Base-by-base conservation (phyloP, 1,284 basidiomycete species). In the Cronartium quercuum region DNA sequence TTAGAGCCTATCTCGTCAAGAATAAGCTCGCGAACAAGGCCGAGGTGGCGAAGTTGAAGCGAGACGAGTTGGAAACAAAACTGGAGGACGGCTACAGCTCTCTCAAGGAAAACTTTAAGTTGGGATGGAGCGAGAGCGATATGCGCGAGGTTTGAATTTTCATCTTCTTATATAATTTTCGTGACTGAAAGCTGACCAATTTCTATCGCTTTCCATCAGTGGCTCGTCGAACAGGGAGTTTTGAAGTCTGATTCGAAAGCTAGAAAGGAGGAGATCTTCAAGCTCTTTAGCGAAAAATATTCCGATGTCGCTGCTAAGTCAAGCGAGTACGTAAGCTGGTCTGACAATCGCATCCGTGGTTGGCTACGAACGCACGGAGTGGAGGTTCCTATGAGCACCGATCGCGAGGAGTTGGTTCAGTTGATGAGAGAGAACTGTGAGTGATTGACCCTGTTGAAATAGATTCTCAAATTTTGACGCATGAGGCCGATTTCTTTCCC, bases 1-100 rank as follows among this genome's bases (percentile, higher is more conserved):
- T 88, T 12, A 78, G 77, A 62, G 77, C 78, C 0, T 81, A 77
- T 74, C 74, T 78, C 40, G 76, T 80, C 44, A 78, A 81, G 77
- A 77, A 81, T 10, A 76, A 76, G 47, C 65, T 77, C 41, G 68
- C 75, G 55, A 55, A 75, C 18, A 58, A 78, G 10, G 66, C 76
- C 13, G 76, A 77, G 10, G 71, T 77, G 1, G 76, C 77, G n/a
- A 68, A 73, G 24, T 47, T 74, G 35, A 77, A 85, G 78, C 86
- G 88, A 57, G 90, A 93, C 77, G 91, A 93, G 82, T 84, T 93
- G 83, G 81, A 88, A 78, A 88, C 89, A 81, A 84, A 91, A 76
- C 82, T 94, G 63, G 80, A 88, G 78, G 89, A 90, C 78, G 90
- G 93, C 83, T 95, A 93, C 82, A 77, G 83, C 51, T 85, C 86